Base-by-base conservation (phyloP, 768 basidiomycete species). In the Myochromella boudieri region DNA sequence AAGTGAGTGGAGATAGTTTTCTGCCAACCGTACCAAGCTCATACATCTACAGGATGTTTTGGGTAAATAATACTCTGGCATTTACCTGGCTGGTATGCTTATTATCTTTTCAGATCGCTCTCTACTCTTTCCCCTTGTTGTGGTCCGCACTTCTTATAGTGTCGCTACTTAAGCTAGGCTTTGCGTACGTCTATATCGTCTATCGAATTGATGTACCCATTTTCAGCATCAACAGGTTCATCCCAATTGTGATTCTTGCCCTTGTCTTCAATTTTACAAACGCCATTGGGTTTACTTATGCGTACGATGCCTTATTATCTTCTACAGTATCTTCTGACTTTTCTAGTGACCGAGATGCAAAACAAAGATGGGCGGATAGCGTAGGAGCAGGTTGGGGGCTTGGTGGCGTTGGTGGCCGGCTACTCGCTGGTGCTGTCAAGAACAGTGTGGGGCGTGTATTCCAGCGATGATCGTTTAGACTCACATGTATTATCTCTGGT, bases 241-340 rank as follows among this genome's bases (percentile, higher is more conserved):
- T 98, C 51, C 97, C 97, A 6, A 97, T 98, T 55, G 94, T 98
- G 44, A 66, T 85, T 31, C 83, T 99, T 27, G 97, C 97, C 1
- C 75, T 98, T 38, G 88, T 98, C 28, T 98, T 99, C 80, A 98
- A 99, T 65, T 61, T 93, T 42, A 93, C 91, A 7, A 98, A 97
- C 55, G 90, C 86, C n/a, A 74, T 97, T 42, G 95, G 95, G 9
- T 98, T 97, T 71, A 97, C 94, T 39, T 98, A 92, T 60, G 91
- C 88, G 91, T 91, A 65, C 60, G 85, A 74, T 17, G 46, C n/a
- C n/a, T 15, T 29, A 42, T 42, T 22, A 29, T 41, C 43, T 37
- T 17, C 25, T 31, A 38, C 39, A 4, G 61, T 21, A 65, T 15
- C 31, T 32, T 32, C n/a, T 9, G 27, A 37, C 3, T 27, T 26